Conservation (phyloP, 352 stramenopile species). For the Plasmopara viticola region DNA sequence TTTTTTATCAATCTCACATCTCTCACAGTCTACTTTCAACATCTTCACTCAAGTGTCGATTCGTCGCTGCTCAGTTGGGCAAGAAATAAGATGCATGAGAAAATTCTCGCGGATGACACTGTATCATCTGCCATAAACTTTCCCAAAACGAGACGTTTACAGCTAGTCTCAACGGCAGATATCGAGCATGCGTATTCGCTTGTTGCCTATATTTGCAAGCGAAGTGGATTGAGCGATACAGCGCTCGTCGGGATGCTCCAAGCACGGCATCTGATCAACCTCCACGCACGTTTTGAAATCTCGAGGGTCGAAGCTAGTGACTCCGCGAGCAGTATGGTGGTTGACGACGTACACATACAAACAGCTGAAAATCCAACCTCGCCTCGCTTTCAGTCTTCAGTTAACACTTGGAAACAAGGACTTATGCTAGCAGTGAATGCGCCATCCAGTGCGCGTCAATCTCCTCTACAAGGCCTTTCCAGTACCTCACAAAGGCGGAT, state of each 20-base stretch:
- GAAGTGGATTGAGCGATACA: slow-evolving; percentile 73
- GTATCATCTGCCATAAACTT: slow-evolving; percentile 6
- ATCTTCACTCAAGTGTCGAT: slow-evolving; percentile 64
- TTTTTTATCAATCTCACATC: slow-evolving; percentile 86
- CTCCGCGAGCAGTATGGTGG: slow-evolving; percentile 4
- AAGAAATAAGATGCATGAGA: slow-evolving; percentile 38
- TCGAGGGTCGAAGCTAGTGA: slow-evolving; percentile 27
- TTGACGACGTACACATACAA: slow-evolving; percentile 4
- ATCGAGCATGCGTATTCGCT: slow-evolving; percentile 84
- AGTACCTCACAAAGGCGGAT: slow-evolving; percentile 44
- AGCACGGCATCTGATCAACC: slow-evolving; percentile 69
- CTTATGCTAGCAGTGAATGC: slow-evolving; percentile 18
- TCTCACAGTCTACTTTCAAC: slow-evolving; percentile 78
- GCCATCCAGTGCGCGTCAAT: slow-evolving; percentile 14
- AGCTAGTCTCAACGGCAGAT: slow-evolving; percentile 53
- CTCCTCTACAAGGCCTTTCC: slow-evolving; percentile 20
- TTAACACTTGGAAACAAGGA: slow-evolving; percentile 15
- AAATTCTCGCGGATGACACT: slow-evolving; percentile 18
- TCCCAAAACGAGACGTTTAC: slow-evolving; percentile 16
- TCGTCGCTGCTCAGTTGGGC: slow-evolving; percentile 58
- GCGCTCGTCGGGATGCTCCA: slow-evolving; percentile 83
- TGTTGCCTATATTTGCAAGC: slow-evolving; percentile 77
- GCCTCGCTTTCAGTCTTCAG: slow-evolving; percentile 23
- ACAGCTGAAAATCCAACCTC: slow-evolving; percentile 17
- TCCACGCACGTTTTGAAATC: slow-evolving; percentile 63